These are phyloP conservation scores for Backusella tarrabulga DNA, from an alignment of 192 early-diverging fungal genomes.

Conservation along the genomic window DNA sequence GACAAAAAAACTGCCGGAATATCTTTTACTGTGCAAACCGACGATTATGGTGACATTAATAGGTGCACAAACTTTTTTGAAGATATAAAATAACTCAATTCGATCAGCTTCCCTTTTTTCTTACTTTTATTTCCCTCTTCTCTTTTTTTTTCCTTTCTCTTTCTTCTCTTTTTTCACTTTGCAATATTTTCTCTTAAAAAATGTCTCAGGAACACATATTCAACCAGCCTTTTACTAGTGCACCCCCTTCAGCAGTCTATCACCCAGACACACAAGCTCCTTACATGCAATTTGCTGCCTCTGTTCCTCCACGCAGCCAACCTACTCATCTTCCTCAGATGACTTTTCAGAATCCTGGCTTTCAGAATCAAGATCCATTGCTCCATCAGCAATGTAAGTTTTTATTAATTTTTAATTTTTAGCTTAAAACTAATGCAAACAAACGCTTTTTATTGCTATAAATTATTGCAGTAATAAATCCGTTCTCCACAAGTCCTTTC, in stretches of 20 bases:
- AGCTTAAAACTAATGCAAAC: neutral
- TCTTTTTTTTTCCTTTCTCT: neutral
- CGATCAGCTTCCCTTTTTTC: neutral
- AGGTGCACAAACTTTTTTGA: constrained; percentile 4
- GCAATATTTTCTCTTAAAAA: neutral
- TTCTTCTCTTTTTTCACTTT: neutral
- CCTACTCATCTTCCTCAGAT: neutral
- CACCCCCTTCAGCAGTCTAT: neutral
- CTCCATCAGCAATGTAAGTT: constrained; percentile 7
- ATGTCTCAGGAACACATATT: neutral
- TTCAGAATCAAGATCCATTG: neutral
- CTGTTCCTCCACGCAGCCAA: constrained; percentile 5
- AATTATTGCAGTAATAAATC: neutral
- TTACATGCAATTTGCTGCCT: constrained; percentile 9
- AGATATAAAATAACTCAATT: neutral
- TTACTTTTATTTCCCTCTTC: neutral
- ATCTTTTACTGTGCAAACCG: constrained; percentile 8
- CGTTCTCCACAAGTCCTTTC: neutral
- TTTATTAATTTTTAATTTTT: neutral
- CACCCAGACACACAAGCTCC: neutral
- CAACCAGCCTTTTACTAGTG: constrained; percentile 2
- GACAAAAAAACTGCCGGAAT: neutral
- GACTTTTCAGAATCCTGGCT: neutral
- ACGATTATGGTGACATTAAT: constrained; percentile 2
- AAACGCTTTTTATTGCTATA: neutral